Base-by-base conservation (phyloP, 805 yeast genomes). In the Hanseniaspora singularis region DNA sequence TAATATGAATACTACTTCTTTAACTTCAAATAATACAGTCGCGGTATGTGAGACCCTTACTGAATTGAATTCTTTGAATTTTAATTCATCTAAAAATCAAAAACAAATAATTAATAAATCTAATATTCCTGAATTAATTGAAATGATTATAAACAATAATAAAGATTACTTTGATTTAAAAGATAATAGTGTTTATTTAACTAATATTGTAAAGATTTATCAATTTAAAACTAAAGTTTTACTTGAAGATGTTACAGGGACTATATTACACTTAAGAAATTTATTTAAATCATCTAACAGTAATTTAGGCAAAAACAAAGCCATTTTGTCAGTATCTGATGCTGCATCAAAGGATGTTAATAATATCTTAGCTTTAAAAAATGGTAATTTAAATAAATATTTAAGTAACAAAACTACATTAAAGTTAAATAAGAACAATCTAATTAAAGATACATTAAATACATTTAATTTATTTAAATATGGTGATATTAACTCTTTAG, bases 121-220 rank as follows among this genome's bases (percentile, higher is more conserved):
- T 15, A 74, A 81, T 24, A 67, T 43, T 23, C 71, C 51, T 86
- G 83, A 19, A 77, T 82, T 54, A 77, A 74, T 34, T 9, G 43
- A 30, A 18, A 18, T 41, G 3, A 51, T 40, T 40, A 51, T 53
- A 14, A 54, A 52, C 19, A 46, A 50, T 7, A 54, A 52, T 8
- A 55, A 62, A 2, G 81, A 77, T 43, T 77, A 86, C 10, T 69
- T 87, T 49, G 84, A 95, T 0, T 67, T 87, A 43, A 69, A 95
- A 49, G 68, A 85, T 22, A 81, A 95, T 1, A 94, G 95, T 3
- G 95, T 87, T 58, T 67, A 88, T 45, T 67, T 88, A 33, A 76
- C 82, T 47, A 96, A 96, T 42, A 85, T 88, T 3, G 94, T 85
- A 30, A 70, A 85, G 49, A 88, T 88, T 19, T 88, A 86, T 62